Evolutionary conservation across 352 stramenopile species (phyloP).

Genomic region (Paralagenidium karlingii): DNA sequence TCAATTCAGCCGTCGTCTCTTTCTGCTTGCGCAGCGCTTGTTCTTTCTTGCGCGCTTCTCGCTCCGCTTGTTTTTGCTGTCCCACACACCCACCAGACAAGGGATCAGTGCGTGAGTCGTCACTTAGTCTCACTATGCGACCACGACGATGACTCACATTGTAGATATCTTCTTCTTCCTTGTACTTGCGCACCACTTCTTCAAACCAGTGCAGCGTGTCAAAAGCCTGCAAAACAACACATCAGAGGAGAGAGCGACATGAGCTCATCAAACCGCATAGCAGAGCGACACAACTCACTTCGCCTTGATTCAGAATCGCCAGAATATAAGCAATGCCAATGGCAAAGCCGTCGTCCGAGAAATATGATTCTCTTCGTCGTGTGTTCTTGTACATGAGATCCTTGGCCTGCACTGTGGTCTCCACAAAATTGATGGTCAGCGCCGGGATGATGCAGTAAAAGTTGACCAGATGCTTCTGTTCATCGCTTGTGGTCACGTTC

Average conservation of each 20-base stretch:
- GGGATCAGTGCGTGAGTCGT: constrained; percentile 1
- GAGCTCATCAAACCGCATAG: constrained; percentile 1
- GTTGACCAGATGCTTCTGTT: constrained; percentile 86
- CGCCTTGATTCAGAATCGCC: constrained; percentile 80
- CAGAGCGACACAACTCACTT: constrained; percentile 17
- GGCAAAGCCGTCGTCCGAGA: constrained; percentile 92
- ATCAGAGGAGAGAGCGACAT: not conserved
- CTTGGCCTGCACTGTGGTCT: constrained; percentile 84
- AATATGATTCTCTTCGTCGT: constrained; percentile 88
- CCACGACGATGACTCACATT: constrained; percentile 15
- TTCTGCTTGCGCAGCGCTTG: constrained; percentile 70
- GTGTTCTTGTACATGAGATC: constrained; percentile 95
- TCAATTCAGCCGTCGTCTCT: constrained; percentile 71
- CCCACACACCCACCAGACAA: not conserved
- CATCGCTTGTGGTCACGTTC: constrained; percentile 73
- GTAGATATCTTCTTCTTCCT: constrained; percentile 68
- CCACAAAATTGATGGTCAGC: constrained; percentile 84
- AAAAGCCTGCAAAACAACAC: constrained; percentile 36
- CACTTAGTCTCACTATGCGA: not conserved
- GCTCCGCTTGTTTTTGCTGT: constrained; percentile 69
- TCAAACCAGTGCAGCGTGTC: constrained; percentile 88
- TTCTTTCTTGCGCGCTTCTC: constrained; percentile 61
- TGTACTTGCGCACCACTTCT: constrained; percentile 79
- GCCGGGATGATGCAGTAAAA: constrained; percentile 87
- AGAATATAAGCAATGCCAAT: constrained; percentile 91